Base-by-base conservation (phyloP, 495 filamentous ascomycete species). In the Neurospora sp. region DNA sequence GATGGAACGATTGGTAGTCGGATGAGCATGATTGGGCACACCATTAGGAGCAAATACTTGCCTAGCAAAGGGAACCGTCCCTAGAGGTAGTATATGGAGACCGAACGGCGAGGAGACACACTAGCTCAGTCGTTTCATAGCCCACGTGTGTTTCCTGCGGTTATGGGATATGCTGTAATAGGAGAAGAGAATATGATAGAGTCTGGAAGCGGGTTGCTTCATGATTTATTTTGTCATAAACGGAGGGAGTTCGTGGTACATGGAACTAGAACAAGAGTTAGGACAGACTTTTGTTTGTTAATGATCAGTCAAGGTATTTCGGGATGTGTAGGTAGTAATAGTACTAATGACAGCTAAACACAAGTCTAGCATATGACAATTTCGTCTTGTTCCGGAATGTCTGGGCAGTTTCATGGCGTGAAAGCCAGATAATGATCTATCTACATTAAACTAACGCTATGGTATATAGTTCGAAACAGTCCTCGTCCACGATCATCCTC, bases 21-120 rank as follows among this genome's bases (percentile, higher is more conserved):
- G 74, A 94, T 97, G 87, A 95, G 93, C 78, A 91, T 88, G 20
- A 88, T 97, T 72, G 91, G 92, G 16, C 77, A 79, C 77, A 93
- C 89, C 8, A 88, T 98, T 70, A 75, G 83, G 72, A 86, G 84
- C 69, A 79, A 85, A 42, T 86, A 84, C 60, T 74, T 84, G 42
- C 82, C 83, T 12, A 80, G 54, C 3, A 62, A 62, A 14, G 54
- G 54, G 6, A 62, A 62, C 3, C 54, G 54, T 18, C 54, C 54
- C 27, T 62, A 62, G 14, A 4, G 44, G 41, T 54, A 1, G 44
- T n/a, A 14, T 10, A 27, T 14, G 11, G 46, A 27, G 46, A 23
- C 46, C 8, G 44, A 20, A 46, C 9, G 46, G n/a, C 10, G 4
- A 54, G 20, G 10, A 12, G 46, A 54, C 11, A 54, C 20, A 10